These are phyloP conservation scores for Aspergillus persii DNA, from an alignment of 2,329 filamentous ascomycete genomes.

Conservation along the genomic window DNA sequence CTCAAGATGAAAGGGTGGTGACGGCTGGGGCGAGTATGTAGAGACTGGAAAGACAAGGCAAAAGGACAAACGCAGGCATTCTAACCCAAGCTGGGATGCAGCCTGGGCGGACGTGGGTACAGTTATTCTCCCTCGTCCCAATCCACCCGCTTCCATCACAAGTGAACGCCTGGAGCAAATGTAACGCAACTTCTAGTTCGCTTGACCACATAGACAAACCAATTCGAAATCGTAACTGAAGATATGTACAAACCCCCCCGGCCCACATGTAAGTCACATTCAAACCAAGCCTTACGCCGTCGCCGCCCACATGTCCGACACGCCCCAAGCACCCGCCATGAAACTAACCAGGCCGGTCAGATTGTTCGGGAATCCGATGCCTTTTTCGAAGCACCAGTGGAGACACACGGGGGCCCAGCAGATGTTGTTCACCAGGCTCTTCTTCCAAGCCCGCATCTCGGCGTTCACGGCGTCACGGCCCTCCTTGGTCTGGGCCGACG, in stretches of 20 bases:
- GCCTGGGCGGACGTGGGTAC: too few relatives aligned
- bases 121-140: too few relatives aligned
- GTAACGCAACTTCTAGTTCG: not conserved
- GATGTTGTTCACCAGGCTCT: conserved; percentile 63
- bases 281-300: conserved; percentile 26
- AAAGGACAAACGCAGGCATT: too few relatives aligned
- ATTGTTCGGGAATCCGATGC: conserved; percentile 57
- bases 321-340: conserved; percentile 46
- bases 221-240: not conserved
- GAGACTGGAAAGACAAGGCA: too few relatives aligned
- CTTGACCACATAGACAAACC: not conserved
- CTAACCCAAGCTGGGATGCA: not conserved
- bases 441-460: conserved; percentile 58
- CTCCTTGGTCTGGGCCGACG: conserved; percentile 26
- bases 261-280: not conserved
- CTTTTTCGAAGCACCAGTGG: conserved; percentile 75
- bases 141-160: too few relatives aligned
- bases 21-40: too few relatives aligned
- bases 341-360: conserved; percentile 60
- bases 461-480: conserved; percentile 28
- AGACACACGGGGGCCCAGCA: conserved; percentile 79
- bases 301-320: conserved; percentile 46
- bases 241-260: not conserved
- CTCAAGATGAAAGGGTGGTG: not conserved
- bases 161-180: not conserved